Evolutionary conservation across 2,329 filamentous ascomycete species (phyloP).

Genomic region (Aspergillus sp.): DNA sequence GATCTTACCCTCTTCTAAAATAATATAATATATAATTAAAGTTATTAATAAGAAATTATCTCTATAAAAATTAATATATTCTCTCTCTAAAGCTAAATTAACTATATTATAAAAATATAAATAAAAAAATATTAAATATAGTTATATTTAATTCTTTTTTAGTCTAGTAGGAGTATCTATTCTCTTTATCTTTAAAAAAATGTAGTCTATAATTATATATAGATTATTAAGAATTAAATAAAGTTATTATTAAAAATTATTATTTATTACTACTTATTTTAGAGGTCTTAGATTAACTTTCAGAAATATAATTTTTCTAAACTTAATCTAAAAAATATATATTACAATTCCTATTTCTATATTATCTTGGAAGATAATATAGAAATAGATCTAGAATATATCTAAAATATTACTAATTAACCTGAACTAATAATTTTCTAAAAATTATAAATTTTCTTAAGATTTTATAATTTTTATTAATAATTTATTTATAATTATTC

Average conservation of each 20-base stretch:
- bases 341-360: neutral
- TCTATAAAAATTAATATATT: no score
- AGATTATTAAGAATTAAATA: no score
- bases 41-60: no score
- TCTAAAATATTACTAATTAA: neutral
- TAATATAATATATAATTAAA: no score
- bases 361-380: neutral
- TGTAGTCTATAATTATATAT: no score
- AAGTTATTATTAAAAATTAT: no score
- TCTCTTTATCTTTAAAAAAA: neutral
- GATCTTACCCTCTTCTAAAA: no score
- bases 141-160: neutral
- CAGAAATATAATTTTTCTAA: no score
- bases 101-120: no score
- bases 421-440: neutral
- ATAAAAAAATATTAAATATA: neutral
- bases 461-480: neutral
- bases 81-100: no score
- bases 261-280: neutral
- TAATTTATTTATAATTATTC: neutral
- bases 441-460: neutral
- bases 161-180: neutral
- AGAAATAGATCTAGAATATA: neutral
- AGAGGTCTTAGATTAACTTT: neutral
- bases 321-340: no score